Conservation (phyloP, 495 filamentous ascomycete species). For the Neurospora sp. region DNA sequence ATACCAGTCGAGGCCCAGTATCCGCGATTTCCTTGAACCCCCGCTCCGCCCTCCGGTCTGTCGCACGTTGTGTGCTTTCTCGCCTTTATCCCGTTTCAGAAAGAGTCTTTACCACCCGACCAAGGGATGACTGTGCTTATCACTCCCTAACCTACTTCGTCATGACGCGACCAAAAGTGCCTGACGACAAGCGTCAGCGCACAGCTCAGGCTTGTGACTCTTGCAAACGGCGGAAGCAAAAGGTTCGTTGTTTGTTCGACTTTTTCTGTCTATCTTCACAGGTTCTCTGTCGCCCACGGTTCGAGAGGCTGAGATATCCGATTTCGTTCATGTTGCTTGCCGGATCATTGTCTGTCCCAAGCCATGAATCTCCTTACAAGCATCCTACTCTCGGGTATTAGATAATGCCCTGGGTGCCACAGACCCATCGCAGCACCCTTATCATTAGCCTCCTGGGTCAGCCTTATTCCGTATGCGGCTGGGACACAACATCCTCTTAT, state of each 20-base stretch:
- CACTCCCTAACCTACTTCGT: slow-evolving; percentile 12
- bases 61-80: slow-evolving; percentile 11
- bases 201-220: slow-evolving; percentile 63
- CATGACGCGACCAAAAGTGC: slow-evolving; percentile 55
- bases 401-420: not conserved
- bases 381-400: not conserved
- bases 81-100: slow-evolving; percentile 1
- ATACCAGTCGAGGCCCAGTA: slow-evolving; percentile 11
- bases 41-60: slow-evolving; percentile 10
- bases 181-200: slow-evolving; percentile 52
- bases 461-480: not conserved
- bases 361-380: not conserved
- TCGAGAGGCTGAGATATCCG: not conserved
- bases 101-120: slow-evolving; percentile 18
- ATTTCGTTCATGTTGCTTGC: not conserved
- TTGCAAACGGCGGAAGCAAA: slow-evolving; percentile 72
- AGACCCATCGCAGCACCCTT: not conserved
- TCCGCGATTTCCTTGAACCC: slow-evolving; percentile 2
- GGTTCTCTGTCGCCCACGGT: not conserved
- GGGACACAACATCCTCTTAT: not conserved
- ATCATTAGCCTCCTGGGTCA: not conserved
- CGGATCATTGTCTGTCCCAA: not conserved
- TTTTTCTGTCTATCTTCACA: slow-evolving; percentile 6
- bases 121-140: slow-evolving; percentile 19
- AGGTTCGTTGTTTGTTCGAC: slow-evolving; percentile 37